These are phyloP conservation scores for Escallonia rubra DNA, from an alignment of 129 eudicot genomes.

Conservation along the genomic window DNA sequence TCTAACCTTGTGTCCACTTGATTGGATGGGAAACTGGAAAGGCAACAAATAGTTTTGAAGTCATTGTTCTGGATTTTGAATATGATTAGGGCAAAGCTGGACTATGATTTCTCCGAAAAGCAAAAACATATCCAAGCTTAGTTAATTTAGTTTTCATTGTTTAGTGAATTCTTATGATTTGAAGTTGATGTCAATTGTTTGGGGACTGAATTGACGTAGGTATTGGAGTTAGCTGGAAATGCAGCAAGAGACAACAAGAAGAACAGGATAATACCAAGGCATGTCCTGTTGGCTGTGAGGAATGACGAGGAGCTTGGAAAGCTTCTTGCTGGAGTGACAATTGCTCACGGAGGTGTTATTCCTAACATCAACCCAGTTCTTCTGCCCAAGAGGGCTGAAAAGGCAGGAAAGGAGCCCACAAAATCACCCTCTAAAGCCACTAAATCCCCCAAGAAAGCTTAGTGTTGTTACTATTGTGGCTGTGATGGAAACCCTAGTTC, in stretches of 20 bases:
- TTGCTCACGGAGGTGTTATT: constrained; percentile 16
- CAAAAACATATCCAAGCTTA: no score
- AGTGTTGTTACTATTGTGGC: no score
- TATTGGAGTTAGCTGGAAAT: constrained; percentile 15
- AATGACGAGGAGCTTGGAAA: constrained; percentile 15
- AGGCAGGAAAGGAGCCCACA: neutral
- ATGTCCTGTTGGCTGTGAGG: constrained; percentile 11
- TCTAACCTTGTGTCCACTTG: no score
- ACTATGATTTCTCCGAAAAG: no score
- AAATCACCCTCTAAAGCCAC: neutral
- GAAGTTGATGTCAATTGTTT: no score
- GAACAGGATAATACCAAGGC: constrained; percentile 10
- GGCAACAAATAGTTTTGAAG: neutral
- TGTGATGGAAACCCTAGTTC: no score
- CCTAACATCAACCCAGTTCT: constrained; percentile 19
- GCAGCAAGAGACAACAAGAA: constrained; percentile 15
- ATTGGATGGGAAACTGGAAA: no score
- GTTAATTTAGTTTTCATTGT: no score
- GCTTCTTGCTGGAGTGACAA: constrained; percentile 4
- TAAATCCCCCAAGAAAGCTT: constrained; percentile 24
- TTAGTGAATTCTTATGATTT: no score
- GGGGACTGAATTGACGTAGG: neutral
- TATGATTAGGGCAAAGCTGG: no score
- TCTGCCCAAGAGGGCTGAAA: constrained; percentile 19
- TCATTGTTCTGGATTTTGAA: neutral